Conservation (phyloP, 2,329 filamentous ascomycete genomes). For the Thelonectria olida region DNA sequence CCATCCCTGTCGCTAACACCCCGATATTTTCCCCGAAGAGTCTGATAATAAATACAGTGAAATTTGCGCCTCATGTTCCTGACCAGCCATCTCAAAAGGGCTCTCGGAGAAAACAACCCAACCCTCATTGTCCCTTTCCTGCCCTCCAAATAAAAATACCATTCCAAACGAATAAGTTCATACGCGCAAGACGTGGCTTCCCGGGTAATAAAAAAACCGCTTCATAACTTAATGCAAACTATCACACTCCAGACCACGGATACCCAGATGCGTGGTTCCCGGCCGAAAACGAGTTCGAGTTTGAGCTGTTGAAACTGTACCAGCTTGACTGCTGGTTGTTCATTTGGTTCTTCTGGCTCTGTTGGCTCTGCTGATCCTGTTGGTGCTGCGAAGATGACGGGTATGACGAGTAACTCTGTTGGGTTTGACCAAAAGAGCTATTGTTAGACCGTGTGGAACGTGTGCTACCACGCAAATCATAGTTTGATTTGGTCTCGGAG, state of each 20-base stretch:
- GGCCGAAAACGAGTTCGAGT: constrained; percentile 28
- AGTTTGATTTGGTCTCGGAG: constrained; percentile 32
- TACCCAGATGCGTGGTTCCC: constrained; percentile 37
- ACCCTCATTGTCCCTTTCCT: not conserved
- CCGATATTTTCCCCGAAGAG: too few species aligned
- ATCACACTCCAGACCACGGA: constrained; percentile 31
- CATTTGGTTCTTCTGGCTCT: constrained; percentile 23
- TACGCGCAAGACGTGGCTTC: too few species aligned
- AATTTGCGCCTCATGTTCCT: not conserved
- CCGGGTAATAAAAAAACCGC: not conserved
- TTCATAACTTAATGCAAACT: too few species aligned
- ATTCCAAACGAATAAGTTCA: too few species aligned
- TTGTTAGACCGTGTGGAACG: constrained; percentile 24
- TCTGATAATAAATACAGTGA: not conserved
- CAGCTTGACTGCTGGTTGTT: constrained; percentile 33
- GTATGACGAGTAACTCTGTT: constrained; percentile 27
- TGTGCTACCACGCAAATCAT: constrained; percentile 29
- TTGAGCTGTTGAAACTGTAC: constrained; percentile 39
- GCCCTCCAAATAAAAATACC: not conserved
- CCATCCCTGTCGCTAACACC: too few species aligned
- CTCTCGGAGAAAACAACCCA: not conserved
- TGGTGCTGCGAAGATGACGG: constrained; percentile 27
- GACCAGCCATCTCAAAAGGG: too few species aligned
- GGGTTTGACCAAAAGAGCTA: constrained; percentile 24
- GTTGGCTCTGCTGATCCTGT: constrained; percentile 4